Evolutionary conservation across 441 rosid species (phyloP), one percentile per base, ranked within the genome.

Genomic region (Francoa sonchifolia): DNA sequence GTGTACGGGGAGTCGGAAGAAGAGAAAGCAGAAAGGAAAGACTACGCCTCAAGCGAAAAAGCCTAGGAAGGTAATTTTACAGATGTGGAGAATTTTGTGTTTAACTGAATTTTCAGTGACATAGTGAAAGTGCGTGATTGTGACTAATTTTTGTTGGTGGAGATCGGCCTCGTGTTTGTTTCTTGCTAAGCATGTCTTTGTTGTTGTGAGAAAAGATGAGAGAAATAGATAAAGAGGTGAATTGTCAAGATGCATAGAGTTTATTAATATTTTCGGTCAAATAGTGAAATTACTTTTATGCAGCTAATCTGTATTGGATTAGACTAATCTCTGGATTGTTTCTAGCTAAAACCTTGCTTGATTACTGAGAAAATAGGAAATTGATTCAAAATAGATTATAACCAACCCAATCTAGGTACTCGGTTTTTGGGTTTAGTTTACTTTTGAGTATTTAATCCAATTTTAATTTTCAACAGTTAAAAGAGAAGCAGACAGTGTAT

Each of bases 1-100:
- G 16, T 37, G 42, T 5, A 35, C 77, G 33, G 66, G 66, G 27
- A 71, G 82, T 57, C 94, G 73, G 55, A 73, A 63, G 66, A 74
- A 50, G 69, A 78, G 72, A 35, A 62, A 58, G 48, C 65, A 59
- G 25, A 72, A 74, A 60, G 71, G 47, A 43, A 88, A 53, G 44
- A 50, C 41, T 9, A 57, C 69, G 42, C 71, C 85, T 8, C 77
- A 50, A 30, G 68, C 45, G 39, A 68, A 63, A 58, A 46, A 58
- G 57, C 55, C 78, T 31, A 65, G 44, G 47, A 71, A 60, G 79
- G 92, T 73, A 31, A 18, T 42, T 34, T 59, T 5, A 42, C 12
- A n/a, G n/a, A n/a, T n/a, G n/a, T n/a, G n/a, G n/a, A n/a, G n/a
- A n/a, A n/a, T 9, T 37, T 34, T 41, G 54, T 55, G 35, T 5